These are phyloP conservation scores for Tetracladium marchalianum DNA, from an alignment of 495 filamentous ascomycete species.

Conservation along the genomic window DNA sequence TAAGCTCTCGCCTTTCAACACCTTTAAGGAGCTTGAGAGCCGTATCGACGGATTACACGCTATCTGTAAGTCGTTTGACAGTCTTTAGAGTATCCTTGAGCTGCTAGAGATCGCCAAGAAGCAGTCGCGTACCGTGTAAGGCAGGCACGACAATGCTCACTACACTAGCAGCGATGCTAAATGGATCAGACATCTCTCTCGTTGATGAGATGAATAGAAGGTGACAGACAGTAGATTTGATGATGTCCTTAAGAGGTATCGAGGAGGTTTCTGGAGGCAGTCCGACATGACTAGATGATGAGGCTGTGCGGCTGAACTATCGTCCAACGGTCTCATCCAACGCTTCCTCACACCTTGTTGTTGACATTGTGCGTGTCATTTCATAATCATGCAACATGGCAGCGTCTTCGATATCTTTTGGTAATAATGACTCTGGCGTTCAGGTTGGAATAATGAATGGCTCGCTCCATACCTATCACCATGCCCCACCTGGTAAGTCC, in stretches of 20 bases:
- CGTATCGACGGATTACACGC: conserved; percentile 23
- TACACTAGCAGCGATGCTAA: conserved; percentile 27
- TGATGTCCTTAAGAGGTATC: conserved; percentile 8
- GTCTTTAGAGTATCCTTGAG: conserved; percentile 29
- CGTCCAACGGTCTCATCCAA: conserved; percentile 4
- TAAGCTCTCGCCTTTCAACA: conserved; percentile 27
- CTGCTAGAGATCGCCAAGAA: conserved; percentile 27
- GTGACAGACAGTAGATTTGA: conserved; percentile 5
- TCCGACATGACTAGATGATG: conserved; percentile 7
- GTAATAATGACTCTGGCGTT: conserved; percentile 17
- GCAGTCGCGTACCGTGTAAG: conserved; percentile 26
- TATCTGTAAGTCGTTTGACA: conserved; percentile 22
- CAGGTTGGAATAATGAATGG: conserved; percentile 24
- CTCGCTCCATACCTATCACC: conserved; percentile 21
- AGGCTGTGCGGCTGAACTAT: conserved; percentile 8
- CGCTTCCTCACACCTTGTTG: conserved; percentile 7
- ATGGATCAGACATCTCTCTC: conserved; percentile 27
- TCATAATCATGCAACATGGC: conserved; percentile 10
- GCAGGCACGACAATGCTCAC: conserved; percentile 28
- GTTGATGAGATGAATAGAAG: conserved; percentile 14
- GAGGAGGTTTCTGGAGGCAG: conserved; percentile 8
- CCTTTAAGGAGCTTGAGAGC: conserved; percentile 25
- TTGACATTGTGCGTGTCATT: no score
- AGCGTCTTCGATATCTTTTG: conserved; percentile 21
- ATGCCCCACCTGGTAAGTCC: neutral